Evolutionary conservation across 1,284 basidiomycete species (phyloP).

Genomic region (Limonomyces culmigenus): DNA sequence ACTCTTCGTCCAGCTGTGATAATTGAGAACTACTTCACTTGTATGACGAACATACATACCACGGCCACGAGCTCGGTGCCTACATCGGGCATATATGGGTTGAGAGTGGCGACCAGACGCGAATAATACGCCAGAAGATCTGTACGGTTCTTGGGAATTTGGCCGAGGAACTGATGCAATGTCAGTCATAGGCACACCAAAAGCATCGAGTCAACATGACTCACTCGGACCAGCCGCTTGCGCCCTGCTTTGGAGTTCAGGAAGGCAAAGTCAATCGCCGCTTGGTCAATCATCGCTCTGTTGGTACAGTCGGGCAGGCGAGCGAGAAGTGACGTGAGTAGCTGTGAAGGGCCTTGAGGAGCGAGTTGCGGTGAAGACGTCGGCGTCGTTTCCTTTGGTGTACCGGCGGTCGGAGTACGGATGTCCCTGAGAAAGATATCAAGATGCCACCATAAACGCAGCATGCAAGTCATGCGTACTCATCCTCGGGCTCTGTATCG

Average conservation of each 20-base stretch:
- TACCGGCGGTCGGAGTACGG: slow-evolving; percentile 46
- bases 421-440: slow-evolving; percentile 18
- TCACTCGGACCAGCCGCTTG: slow-evolving; percentile 74
- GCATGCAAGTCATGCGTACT: no score
- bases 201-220: slow-evolving; percentile 8
- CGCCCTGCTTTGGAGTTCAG: slow-evolving; percentile 92
- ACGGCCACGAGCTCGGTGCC: slow-evolving; percentile 66
- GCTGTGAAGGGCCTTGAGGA: slow-evolving; percentile 81
- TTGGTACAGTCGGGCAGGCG: slow-evolving; percentile 89
- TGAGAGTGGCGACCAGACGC: slow-evolving; percentile 75
- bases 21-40: no score
- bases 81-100: slow-evolving; percentile 88
- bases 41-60: slow-evolving; percentile 18
- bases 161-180: slow-evolving; percentile 53
- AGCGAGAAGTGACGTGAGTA: slow-evolving; percentile 84
- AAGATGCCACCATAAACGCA: no score
- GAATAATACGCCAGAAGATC: slow-evolving; percentile 93
- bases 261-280: slow-evolving; percentile 91
- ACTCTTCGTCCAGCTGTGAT: slow-evolving; percentile 95
- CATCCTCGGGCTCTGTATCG: no score
- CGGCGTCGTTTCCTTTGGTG: slow-evolving; percentile 45
- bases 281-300: slow-evolving; percentile 82
- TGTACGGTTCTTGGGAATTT: slow-evolving; percentile 76
- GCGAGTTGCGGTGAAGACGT: slow-evolving; percentile 49
- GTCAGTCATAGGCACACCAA: background rate